Evolutionary conservation across 345 rosid genomes (phyloP), one percentile per base, ranked within the genome.

Genomic region (Eucalyptus regnans): DNA sequence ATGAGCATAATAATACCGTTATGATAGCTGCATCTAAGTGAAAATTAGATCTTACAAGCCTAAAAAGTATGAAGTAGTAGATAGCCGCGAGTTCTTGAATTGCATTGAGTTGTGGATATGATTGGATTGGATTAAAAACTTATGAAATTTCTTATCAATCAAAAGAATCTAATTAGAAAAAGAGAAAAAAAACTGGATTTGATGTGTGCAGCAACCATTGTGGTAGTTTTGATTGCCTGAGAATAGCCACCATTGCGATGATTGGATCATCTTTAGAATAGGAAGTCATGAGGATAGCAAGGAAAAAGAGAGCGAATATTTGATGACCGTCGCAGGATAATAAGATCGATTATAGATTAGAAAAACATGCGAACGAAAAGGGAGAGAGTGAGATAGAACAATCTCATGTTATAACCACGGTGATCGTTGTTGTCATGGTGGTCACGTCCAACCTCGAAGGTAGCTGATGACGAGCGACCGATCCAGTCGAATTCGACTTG

Each of bases 81-180:
- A 29, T 2, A 12, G 0, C 27, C 2, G 0, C 1, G 8, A 62
- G 4, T 62, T 27, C 16, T 13, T 27, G 0, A 0, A 62, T 29
- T 27, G 31, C 31, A 62, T 62, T 4, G 1, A 27, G 68, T 29
- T 1, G 16, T 12, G 8, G 4, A 29, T 29, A 6, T 62, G 1
- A 62, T 27, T 12, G 31, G 31, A 62, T 62, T 62, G 33, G 68
- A 60, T 60, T 27, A 60, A 60, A 60, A 60, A 3, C 68, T 60
- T 60, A 0, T 1, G 31, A 29, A 60, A 12, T 60, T 27, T 29
- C 68, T 60, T 12, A 12, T 27, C 4, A 27, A 9, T 56, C 9
- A 22, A 1, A 56, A 56, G 5, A 56, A 56, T 1, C 12, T 56
- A 56, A 56, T 1, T 60, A 52, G 0, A 27, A 60, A 60, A 60